phyloP scores from a whole-genome alignment of 768 basidiomycete genomes.

The Boletus patriciae region DNA sequence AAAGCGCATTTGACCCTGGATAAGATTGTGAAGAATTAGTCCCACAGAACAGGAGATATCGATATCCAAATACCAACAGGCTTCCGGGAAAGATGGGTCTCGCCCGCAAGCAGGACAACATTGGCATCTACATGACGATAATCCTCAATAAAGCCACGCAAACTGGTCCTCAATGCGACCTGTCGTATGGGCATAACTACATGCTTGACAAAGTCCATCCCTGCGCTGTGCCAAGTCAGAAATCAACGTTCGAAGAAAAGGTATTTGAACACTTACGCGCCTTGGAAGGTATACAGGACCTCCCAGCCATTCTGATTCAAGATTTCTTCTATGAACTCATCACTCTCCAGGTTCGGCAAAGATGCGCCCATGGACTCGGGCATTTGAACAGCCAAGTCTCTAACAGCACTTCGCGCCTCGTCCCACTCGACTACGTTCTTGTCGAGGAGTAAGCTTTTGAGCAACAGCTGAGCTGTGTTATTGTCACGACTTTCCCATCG shows the following conservation, averaged over 20 bases:
- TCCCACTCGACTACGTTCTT: constrained; percentile 30
- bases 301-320: constrained; percentile 39
- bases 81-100: constrained; percentile 35
- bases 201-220: constrained; percentile 42
- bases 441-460: constrained; percentile 22
- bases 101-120: constrained; percentile 41
- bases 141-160: constrained; percentile 42
- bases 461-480: constrained; percentile 10
- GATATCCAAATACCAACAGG: constrained; percentile 16
- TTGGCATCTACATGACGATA: constrained; percentile 34
- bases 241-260: neutral
- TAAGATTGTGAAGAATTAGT: neutral
- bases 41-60: neutral
- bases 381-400: constrained; percentile 16
- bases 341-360: constrained; percentile 19
- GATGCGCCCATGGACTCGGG: constrained; percentile 11
- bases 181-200: constrained; percentile 37
- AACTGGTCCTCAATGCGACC: constrained; percentile 31
- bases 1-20: constrained; percentile 29
- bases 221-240: constrained; percentile 27
- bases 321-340: constrained; percentile 31
- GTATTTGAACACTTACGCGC: constrained; percentile 35
- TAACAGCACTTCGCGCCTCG: constrained; percentile 27
- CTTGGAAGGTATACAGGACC: constrained; percentile 40
- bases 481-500: constrained; percentile 12